Base-by-base conservation (phyloP, 768 basidiomycete genomes). In the Mycena latifolia region DNA sequence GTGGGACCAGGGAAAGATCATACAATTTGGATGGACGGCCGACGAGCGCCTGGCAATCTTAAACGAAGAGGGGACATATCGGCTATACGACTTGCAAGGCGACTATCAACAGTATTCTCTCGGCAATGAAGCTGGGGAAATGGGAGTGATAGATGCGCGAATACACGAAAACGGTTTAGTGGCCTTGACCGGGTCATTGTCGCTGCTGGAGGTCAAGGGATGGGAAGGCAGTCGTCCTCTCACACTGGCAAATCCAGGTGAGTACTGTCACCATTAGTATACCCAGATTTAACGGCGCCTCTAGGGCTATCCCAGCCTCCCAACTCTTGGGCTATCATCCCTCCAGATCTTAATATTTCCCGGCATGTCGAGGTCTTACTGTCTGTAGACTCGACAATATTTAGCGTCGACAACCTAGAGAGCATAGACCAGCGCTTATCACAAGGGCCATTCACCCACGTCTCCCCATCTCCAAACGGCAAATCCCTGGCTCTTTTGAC, bases 391-490 rank as follows among this genome's bases (percentile, higher is more conserved):
- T 77, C 88, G 5, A 94, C 95, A 1, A 91, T 99, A 54, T 78
- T 92, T 72, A 89, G 86, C 3, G 89, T 99, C 27, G 98, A 99
- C 77, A 96, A 92, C 59, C 81, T 98, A 50, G 96, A 98, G 74
- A 86, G 84, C 43, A 82, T 93, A 5, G 97, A 99, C 76, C 97
- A 98, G 77, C 89, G 92, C 14, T 81, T 98, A 11, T 89, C 90
- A 10, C 87, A 92, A 33, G 97, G 96, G 0, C 98, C 98, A 3
- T 98, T 98, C 77, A 86, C 86, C 0, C 92, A 92, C 71, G 85
- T 99, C 55, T 86, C 92, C 0, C 92, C 94, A 3, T 98, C 97
- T 0, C 97, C 98, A 0, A 96, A 96, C 71, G 97, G 97, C 39
- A 95, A 96, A 72, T 91, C 95, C 50, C 84, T 99, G 18, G 95